phyloP scores from a whole-genome alignment of 2,329 filamentous ascomycete genomes.

The Diaporthe humulicola region DNA sequence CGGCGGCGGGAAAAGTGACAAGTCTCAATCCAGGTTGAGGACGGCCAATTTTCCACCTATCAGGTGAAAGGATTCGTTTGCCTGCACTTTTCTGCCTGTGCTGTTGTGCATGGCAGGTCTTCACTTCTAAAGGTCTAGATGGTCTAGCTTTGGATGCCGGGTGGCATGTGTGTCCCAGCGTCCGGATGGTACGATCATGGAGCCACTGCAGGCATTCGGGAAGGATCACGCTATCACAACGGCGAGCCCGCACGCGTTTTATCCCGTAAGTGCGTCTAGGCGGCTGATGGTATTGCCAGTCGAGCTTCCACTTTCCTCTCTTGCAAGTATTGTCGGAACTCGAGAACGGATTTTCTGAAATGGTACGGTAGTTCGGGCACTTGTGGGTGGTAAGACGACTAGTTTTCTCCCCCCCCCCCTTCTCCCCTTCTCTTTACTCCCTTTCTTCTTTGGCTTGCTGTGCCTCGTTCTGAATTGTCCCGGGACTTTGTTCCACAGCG shows the following conservation, averaged over 20 bases:
- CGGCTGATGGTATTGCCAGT: neutral
- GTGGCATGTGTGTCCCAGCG: neutral
- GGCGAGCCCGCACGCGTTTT: constrained; percentile 14
- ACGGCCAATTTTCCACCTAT: constrained; percentile 27
- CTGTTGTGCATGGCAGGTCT: constrained; percentile 1
- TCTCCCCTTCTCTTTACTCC: too few species aligned
- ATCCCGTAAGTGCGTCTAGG: neutral
- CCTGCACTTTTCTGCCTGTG: constrained; percentile 2
- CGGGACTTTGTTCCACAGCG: neutral
- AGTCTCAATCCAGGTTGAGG: neutral
- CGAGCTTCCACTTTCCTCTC: neutral
- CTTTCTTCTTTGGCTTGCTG: neutral
- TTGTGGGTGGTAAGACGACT: neutral
- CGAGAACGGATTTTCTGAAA: neutral
- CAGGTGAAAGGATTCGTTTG: neutral
- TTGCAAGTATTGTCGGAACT: neutral
- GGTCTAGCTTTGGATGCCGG: constrained; percentile 5
- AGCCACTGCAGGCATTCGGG: neutral
- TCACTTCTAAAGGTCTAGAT: neutral
- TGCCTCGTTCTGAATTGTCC: neutral
- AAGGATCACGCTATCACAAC: constrained; percentile 22
- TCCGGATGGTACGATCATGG: constrained; percentile 24
- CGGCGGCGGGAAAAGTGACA: neutral
- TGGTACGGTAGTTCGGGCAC: too few species aligned
- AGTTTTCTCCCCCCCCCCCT: too few species aligned